phyloP scores from a whole-genome alignment of 306 rosid species.

The Cicer cuneatum region DNA sequence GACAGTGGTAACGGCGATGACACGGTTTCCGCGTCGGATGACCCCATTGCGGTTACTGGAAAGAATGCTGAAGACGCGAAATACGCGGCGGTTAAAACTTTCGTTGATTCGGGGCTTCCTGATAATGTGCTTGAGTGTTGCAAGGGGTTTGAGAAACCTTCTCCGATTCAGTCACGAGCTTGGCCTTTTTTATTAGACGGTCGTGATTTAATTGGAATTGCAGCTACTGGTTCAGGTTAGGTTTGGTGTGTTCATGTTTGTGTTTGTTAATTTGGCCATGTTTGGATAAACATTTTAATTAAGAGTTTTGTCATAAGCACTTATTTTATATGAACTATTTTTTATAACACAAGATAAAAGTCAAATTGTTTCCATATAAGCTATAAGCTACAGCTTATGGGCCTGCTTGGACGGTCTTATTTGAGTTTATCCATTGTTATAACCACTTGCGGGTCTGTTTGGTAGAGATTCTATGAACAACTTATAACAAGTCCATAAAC shows the following conservation, averaged over 20 bases:
- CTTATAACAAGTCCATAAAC: no score
- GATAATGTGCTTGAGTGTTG: conserved; percentile 80
- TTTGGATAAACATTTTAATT: no score
- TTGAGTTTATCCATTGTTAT: no score
- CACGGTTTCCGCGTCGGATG: conserved; percentile 42
- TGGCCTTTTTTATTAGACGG: conserved; percentile 93
- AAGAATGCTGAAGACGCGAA: conserved; percentile 58
- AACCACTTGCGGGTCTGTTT: no score
- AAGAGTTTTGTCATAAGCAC: no score
- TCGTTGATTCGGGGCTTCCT: conserved; percentile 67
- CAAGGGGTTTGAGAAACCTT: conserved; percentile 75
- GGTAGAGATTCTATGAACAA: no score
- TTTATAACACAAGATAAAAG: no score
- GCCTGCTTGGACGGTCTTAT: no score
- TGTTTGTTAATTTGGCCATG: neutral
- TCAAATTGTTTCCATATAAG: no score
- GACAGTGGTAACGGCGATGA: conserved; percentile 36
- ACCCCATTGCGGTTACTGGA: conserved; percentile 70
- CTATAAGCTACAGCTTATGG: no score
- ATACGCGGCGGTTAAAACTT: conserved; percentile 59
- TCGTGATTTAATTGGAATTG: conserved; percentile 94
- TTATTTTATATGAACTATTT: no score
- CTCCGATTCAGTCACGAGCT: conserved; percentile 86
- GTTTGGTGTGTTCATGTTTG: conserved; percentile 4
- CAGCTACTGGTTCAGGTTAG: conserved; percentile 95